These are phyloP conservation scores for Aphanomyces euteiches DNA, from an alignment of 352 stramenopile species.

Conservation along the genomic window DNA sequence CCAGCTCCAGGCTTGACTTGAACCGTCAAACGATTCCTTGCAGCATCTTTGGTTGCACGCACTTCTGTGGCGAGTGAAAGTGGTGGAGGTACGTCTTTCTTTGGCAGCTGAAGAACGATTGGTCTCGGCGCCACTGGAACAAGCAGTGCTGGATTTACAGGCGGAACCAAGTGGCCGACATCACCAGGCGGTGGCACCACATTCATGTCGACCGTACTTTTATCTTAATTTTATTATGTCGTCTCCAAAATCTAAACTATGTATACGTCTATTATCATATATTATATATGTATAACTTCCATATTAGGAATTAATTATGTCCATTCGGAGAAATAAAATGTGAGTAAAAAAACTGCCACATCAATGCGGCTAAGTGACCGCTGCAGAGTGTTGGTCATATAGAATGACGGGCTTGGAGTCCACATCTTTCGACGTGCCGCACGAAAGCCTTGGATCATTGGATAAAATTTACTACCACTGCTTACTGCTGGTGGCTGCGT, in stretches of 20 bases:
- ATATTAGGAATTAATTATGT: too few species aligned
- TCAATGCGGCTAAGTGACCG: not conserved
- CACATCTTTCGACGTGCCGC: too few species aligned
- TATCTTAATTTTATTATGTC: not conserved
- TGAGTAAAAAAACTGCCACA: slow-evolving; percentile 1
- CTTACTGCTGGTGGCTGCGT: too few species aligned
- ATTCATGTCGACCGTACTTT: not conserved
- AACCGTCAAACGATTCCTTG: not conserved
- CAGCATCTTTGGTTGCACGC: not conserved
- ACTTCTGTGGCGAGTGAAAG: not conserved
- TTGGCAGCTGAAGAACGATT: not conserved
- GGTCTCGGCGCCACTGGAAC: slow-evolving; percentile 2
- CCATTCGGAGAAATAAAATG: slow-evolving; percentile 1
- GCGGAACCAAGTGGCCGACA: not conserved
- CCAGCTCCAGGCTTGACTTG: slow-evolving; percentile 26
- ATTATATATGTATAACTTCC: too few species aligned
- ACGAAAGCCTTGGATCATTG: too few species aligned
- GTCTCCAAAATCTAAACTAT: slow-evolving; percentile 4
- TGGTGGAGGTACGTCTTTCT: not conserved
- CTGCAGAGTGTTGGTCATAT: not conserved
- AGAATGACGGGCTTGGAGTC: not conserved
- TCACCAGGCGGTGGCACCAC: not conserved
- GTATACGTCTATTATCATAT: not conserved
- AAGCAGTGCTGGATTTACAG: not conserved
- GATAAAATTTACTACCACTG: too few species aligned